Evolutionary conservation across 2,329 filamentous ascomycete species (phyloP), one percentile per base, ranked within the genome.

Genomic region (Malbranchea zuffiana): DNA sequence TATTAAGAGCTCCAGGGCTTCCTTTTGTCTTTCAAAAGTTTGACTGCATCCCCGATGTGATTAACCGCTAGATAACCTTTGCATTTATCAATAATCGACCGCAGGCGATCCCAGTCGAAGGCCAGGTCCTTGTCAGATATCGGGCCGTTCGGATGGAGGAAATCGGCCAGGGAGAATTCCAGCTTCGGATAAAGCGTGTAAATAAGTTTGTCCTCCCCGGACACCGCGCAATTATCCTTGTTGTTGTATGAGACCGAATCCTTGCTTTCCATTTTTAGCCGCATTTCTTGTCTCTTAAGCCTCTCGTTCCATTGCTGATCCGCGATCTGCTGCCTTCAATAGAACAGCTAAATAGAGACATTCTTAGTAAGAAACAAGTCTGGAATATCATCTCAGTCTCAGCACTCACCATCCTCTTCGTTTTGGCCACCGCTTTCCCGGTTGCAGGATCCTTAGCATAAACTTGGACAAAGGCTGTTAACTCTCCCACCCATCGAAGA

Each of bases 381-480:
- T 28, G 16, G 4, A 6, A 36, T 28, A 13, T n/a, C n/a, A 28
- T 19, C 2, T 13, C 24, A 13, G 16, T 15, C 26, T 10, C 4
- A 29, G 32, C 18, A 20, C 33, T 36, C 24, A 36, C 33, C 24
- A 36, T 13, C 29, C n/a, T 36, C 13, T 10, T 13, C 2, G 33
- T 36, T 26, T 10, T 28, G 6, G 24, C 33, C 8, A 36, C 16
- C 16, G 33, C 17, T 10, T 29, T 16, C 13, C 17, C 15, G 10
- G 37, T 39, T 4, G 26, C 21, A 11, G 17, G 15, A 16, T 39
- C 28, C 23, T 34, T 39, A 5, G 16, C 13, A 39, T 21, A 39
- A 10, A 39, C 37, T 17, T 39, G 30, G 3, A 39, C 16, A 20
- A n/a, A 27, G 19, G 20, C 21, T 21, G 13, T 39, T 7, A 39